Evolutionary conservation across 1,139 yeast species (phyloP), one percentile per base, ranked within the genome.

Genomic region (Lodderomyces orthopsilosis): DNA sequence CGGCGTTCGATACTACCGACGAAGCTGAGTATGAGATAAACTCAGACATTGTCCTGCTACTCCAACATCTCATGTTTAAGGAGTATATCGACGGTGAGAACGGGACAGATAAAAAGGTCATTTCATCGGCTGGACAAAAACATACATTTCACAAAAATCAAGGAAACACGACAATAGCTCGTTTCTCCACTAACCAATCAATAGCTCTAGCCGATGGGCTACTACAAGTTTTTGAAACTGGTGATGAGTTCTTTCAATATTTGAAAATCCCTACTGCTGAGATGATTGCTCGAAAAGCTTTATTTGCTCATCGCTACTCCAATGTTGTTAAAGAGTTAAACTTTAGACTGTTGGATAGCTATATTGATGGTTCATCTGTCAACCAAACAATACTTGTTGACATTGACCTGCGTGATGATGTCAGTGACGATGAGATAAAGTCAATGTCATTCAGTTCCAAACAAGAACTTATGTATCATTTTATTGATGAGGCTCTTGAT

Each of bases 211-310:
- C 80, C 1, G 79, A 83, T 58, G 93, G 90, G 0, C 59, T 85
- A 0, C 57, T 84, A 0, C 93, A 90, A 57, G 57, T 79, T 3
- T 82, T 85, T 43, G 35, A 38, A 27, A 21, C 19, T 6, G 42
- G 52, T 53, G 59, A 66, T 19, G 52, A 63, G 17, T 63, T 77
- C 45, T 62, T 79, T 35, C 46, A 59, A 0, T 53, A 63, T 1
- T 51, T 69, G 10, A 57, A 53, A 4, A 51, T 66, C 3, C 54
- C 59, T 1, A 41, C 56, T 3, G 64, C 72, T 6, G 61, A 64
- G 0, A 79, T 87, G 63, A 81, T 81, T n/a, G 85, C 91, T 0
- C 74, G 85, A 50, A 89, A 85, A 57, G 80, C 86, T 42, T 65
- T 91, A 7, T 74, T 77, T 53, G 96, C 95, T 0, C 63, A 90